Percentiles rank a stretch among this genome's conserved stretches.
Conservation (phyloP, 1,284 basidiomycete species). For the Peniophora sp. region DNA sequence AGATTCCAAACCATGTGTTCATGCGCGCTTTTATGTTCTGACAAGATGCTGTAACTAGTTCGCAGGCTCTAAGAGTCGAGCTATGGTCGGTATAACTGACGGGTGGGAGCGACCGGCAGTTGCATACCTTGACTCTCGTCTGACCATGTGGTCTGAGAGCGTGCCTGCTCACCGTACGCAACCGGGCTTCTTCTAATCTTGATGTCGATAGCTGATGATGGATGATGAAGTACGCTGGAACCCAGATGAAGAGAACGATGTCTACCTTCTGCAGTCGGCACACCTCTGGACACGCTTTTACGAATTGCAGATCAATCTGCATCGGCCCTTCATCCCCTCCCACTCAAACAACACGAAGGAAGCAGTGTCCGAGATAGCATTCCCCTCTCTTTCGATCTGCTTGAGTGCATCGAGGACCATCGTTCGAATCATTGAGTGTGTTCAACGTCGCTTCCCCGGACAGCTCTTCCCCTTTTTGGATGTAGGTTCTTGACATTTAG, state of each 20-base stretch:
- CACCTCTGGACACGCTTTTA: slow-evolving; percentile 48
- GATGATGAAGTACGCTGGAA: slow-evolving; percentile 38
- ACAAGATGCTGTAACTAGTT: slow-evolving; percentile 27
- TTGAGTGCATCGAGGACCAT: slow-evolving; percentile 51
- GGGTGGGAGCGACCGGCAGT: slow-evolving; percentile 44
- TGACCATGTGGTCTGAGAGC: slow-evolving; percentile 54
- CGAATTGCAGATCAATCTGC: slow-evolving; percentile 47
- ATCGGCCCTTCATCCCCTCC: slow-evolving; percentile 53
- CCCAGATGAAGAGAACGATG: slow-evolving; percentile 32
- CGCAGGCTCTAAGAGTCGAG: slow-evolving; percentile 44
- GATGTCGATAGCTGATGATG: not conserved
- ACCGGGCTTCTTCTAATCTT: not conserved
- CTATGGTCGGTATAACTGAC: slow-evolving; percentile 35
- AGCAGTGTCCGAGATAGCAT: slow-evolving; percentile 27
- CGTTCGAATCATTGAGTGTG: slow-evolving; percentile 40
- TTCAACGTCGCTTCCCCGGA: slow-evolving; percentile 16
- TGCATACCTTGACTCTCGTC: slow-evolving; percentile 46
- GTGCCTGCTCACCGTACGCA: slow-evolving; percentile 40
- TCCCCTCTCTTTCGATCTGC: slow-evolving; percentile 54
- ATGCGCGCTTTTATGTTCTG: not conserved
- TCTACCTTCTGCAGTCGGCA: slow-evolving; percentile 46
- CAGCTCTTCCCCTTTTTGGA: not conserved
- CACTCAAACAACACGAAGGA: slow-evolving; percentile 16
- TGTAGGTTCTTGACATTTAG: not conserved
- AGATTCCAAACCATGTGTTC: slow-evolving; percentile 6